Conservation (phyloP, 2,329 filamentous ascomycete species). For the Fusarium solani-melongenae region DNA sequence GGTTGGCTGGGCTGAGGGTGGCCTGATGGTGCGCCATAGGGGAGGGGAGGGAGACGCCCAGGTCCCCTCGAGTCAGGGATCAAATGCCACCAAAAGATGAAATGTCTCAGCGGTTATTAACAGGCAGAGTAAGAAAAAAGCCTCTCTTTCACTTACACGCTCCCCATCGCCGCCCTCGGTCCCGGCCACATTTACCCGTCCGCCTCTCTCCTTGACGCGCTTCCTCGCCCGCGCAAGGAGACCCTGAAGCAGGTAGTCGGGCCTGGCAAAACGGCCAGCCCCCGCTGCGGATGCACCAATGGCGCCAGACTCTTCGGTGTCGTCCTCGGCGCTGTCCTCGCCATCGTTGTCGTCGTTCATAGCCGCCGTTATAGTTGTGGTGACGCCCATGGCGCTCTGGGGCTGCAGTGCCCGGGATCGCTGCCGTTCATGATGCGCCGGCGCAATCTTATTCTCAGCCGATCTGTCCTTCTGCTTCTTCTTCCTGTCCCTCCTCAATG, state of each 20-base stretch:
- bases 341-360: neutral
- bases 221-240: conserved; percentile 38
- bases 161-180: neutral
- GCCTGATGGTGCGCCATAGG: conserved; percentile 34
- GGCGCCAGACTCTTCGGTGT: conserved; percentile 15
- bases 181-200: conserved; percentile 10
- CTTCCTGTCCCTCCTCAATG: conserved; percentile 5
- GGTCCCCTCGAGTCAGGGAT: conserved; percentile 13
- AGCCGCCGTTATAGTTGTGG: conserved; percentile 5
- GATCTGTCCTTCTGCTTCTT: conserved; percentile 11
- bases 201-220: conserved; percentile 36
- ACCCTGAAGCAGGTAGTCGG: conserved; percentile 36
- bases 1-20: conserved; percentile 36
- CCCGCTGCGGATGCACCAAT: conserved; percentile 13
- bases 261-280: conserved; percentile 28
- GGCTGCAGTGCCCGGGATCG: conserved; percentile 23
- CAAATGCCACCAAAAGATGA: conserved; percentile 8
- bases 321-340: conserved; percentile 9
- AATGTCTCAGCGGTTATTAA: neutral
- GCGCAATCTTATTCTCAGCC: conserved; percentile 28
- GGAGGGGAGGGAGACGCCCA: neutral
- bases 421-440: conserved; percentile 22
- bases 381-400: conserved; percentile 22
- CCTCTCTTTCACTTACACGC: conserved; percentile 34
- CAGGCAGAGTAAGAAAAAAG: conserved; percentile 7